Evolutionary conservation across 176 grass and related monocot species (phyloP), one percentile per base, ranked within the genome.

Genomic region (Zoysia pacifica): DNA sequence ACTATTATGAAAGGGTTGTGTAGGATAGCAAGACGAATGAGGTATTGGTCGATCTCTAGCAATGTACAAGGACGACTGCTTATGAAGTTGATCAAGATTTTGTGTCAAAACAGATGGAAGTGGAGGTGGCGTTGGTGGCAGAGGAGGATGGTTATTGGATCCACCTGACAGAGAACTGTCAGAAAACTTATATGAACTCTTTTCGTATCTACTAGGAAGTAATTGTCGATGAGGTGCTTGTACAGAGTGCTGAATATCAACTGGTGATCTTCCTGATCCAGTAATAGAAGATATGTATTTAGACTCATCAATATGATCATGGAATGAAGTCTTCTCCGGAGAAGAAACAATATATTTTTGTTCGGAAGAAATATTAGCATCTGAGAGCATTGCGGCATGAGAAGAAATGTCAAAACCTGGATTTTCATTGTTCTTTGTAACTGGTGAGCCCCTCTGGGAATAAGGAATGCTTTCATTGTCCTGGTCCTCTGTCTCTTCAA

Each of bases 61-160:
- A 49, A 70, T 64, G 52, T 85, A 94, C 64, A 80, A 85, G 46
- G 82, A 79, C 48, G 79, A 60, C 69, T 87, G 84, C 28, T 74
- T 92, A 54, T 86, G 83, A 58, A 74, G 42, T 82, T 83, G 86
- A 63, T 97, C 94, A 72, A 82, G 49, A 83, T 72, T 84, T 88
- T 88, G 91, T 58, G 62, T 48, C 47, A 79, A 64, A 70, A 87
- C 54, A 18, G 84, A 87, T 83, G 72, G 60, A 82, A 37, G 55
- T 78, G 95, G 88, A 65, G 90, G 92, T n/a, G 95, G 95, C 70
- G 83, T 94, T 11, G 86, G 86, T 73, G 95, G 95, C 72, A 98
- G 72, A 83, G 95, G 95, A 64, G 88, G 95, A 62, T 98, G 90
- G 79, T 75, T 92, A 58, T 75, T 91, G 64, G 64, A 88, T 62